phyloP scores from a whole-genome alignment of 2,329 filamentous ascomycete genomes.

The Colletotrichum higginsianum region DNA sequence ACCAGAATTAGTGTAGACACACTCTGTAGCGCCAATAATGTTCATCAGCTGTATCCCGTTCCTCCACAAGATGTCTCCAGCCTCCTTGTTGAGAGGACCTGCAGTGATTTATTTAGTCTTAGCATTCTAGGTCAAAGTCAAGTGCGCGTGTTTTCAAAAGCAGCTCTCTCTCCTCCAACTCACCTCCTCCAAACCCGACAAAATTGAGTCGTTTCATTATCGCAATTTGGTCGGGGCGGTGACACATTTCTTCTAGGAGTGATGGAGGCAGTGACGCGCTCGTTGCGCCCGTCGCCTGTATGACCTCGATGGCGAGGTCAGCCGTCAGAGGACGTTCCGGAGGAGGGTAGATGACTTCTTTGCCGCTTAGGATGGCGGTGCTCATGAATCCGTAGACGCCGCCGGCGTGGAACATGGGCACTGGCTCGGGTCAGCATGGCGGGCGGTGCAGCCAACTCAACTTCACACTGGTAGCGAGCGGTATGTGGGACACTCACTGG shows the following conservation, averaged over 20 bases:
- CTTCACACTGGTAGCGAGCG: no score
- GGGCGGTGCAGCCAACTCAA: no score
- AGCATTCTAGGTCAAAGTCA: background rate
- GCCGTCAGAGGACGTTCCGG: conserved; percentile 53
- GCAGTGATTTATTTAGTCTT: no score
- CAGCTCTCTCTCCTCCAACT: background rate
- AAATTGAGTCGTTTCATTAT: conserved; percentile 51
- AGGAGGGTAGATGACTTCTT: conserved; percentile 48
- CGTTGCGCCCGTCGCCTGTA: conserved; percentile 49
- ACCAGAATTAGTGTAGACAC: background rate
- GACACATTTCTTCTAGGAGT: conserved; percentile 60
- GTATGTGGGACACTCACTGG: conserved; percentile 18
- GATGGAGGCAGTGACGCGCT: conserved; percentile 54
- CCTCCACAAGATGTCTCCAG: conserved; percentile 55
- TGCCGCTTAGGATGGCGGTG: conserved; percentile 49
- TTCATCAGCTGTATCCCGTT: conserved; percentile 54
- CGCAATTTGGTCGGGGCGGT: conserved; percentile 49
- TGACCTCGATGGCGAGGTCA: conserved; percentile 51
- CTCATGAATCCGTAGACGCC: conserved; percentile 49
- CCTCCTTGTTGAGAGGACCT: conserved; percentile 50
- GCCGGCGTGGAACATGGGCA: conserved; percentile 59
- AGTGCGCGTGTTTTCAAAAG: no score
- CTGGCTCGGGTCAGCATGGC: conserved; percentile 24
- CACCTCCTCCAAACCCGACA: conserved; percentile 58
- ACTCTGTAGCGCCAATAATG: conserved; percentile 60